These are phyloP conservation scores for Polyplosphaeria fusca DNA, from an alignment of 495 filamentous ascomycete species.

Conservation along the genomic window DNA sequence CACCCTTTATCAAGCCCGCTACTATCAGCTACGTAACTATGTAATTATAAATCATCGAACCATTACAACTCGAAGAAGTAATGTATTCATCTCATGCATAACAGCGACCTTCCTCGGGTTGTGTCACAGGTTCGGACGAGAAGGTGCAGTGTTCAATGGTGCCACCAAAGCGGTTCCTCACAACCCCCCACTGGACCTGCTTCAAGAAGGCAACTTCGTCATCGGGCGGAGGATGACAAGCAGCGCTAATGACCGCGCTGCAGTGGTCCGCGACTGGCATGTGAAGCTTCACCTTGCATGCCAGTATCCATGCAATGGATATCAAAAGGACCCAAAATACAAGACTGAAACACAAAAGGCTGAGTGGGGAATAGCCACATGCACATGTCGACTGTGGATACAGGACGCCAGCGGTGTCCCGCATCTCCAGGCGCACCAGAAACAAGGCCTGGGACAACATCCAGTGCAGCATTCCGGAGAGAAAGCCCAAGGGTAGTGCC, in stretches of 20 bases:
- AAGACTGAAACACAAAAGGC: constrained; percentile 39
- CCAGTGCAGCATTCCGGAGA: constrained; percentile 44
- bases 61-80: too few species aligned
- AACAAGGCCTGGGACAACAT: constrained; percentile 45
- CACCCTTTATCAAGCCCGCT: too few species aligned
- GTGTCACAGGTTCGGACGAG: neutral
- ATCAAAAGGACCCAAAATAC: constrained; percentile 28
- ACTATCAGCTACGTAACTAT: too few species aligned
- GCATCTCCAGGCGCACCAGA: constrained; percentile 27
- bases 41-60: too few species aligned
- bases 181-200: constrained; percentile 43
- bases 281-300: constrained; percentile 33
- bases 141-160: constrained; percentile 21
- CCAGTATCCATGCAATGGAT: neutral
- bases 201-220: constrained; percentile 18
- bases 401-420: constrained; percentile 1
- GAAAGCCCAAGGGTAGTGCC: constrained; percentile 40
- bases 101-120: neutral
- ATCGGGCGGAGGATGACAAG: constrained; percentile 43
- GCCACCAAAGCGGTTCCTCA: constrained; percentile 2
- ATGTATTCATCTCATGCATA: constrained; percentile 3
- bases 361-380: constrained; percentile 36
- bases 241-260: constrained; percentile 50
- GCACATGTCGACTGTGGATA: constrained; percentile 7
- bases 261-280: constrained; percentile 47